Evolutionary conservation across 2,329 filamentous ascomycete species (phyloP).

Genomic region (Monosporascus sp.): DNA sequence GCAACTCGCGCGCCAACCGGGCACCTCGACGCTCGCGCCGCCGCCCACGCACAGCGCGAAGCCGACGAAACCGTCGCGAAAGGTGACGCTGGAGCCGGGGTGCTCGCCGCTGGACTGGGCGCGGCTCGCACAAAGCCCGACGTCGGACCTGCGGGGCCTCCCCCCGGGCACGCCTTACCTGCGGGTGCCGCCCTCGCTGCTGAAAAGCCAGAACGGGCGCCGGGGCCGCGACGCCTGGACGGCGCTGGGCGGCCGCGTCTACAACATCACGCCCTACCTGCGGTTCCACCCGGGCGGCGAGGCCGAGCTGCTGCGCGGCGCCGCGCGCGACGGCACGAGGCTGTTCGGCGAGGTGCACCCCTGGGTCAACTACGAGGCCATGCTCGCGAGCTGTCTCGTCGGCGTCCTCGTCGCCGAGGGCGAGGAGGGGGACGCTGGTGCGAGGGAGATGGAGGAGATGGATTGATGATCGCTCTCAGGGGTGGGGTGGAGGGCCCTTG

Average conservation of each 20-base stretch:
- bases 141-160: slow-evolving; percentile 62
- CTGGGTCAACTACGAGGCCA: slow-evolving; percentile 69
- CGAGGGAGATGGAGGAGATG: slow-evolving; percentile 52
- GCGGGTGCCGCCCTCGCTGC: slow-evolving; percentile 75
- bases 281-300: slow-evolving; percentile 87
- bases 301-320: slow-evolving; percentile 62
- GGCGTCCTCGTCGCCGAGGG: slow-evolving; percentile 58
- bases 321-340: slow-evolving; percentile 56
- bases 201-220: slow-evolving; percentile 74
- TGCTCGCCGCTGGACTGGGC: slow-evolving; percentile 98
- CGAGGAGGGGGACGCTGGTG: slow-evolving; percentile 19
- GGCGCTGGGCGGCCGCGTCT: slow-evolving; percentile 81
- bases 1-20: slow-evolving; percentile 24
- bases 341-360: slow-evolving; percentile 64
- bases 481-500: too few species aligned
- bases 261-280: slow-evolving; percentile 87
- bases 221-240: slow-evolving; percentile 88
- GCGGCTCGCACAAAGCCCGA: slow-evolving; percentile 58
- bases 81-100: slow-evolving; percentile 80
- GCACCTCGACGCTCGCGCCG: slow-evolving; percentile 42
- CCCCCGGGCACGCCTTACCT: slow-evolving; percentile 49
- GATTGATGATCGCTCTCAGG: slow-evolving; percentile 27
- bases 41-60: slow-evolving; percentile 49
- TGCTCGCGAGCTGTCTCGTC: slow-evolving; percentile 59
- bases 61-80: slow-evolving; percentile 54